Percentiles rank a stretch among this genome's conserved stretches.
These are phyloP conservation scores for Fallopia convolvulus DNA, from an alignment of 148 eudicot genomes.

Conservation along the genomic window DNA sequence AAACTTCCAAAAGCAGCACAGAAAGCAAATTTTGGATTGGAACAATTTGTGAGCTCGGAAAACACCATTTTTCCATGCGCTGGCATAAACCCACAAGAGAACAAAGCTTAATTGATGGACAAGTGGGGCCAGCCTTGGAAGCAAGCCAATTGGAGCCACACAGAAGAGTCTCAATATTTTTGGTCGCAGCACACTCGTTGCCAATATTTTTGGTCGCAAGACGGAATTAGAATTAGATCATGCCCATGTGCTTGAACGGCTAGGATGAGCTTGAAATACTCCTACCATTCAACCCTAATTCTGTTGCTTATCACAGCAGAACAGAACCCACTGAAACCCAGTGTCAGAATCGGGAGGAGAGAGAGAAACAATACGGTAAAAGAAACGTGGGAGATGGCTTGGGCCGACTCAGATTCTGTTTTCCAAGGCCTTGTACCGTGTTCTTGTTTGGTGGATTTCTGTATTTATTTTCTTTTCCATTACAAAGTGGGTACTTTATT, in stretches of 20 bases:
- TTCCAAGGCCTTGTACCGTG: not conserved
- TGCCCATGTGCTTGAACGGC: not conserved
- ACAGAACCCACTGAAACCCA: not conserved
- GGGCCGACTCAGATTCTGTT: not conserved
- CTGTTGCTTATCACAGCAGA: not conserved
- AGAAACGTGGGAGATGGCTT: not conserved
- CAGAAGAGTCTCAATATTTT: not conserved
- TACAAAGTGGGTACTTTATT: too few relatives aligned
- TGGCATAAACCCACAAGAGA: not conserved
- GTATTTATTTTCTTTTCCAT: too few relatives aligned
- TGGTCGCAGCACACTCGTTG: not conserved
- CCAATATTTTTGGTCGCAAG: not conserved
- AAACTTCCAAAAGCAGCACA: not conserved
- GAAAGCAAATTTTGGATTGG: constrained; percentile 1
- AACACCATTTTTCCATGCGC: constrained; percentile 7
- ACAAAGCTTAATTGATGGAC: not conserved
- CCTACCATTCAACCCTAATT: not conserved
- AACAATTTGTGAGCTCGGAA: not conserved
- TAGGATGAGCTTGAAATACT: not conserved
- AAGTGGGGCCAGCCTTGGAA: constrained; percentile 2
- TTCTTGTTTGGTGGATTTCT: not conserved
- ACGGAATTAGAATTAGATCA: not conserved
- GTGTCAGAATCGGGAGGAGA: not conserved
- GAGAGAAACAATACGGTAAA: not conserved
- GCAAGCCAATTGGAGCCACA: not conserved